Percentiles rank a stretch among this genome's conserved stretches.
Conservation (phyloP, 2,329 filamentous ascomycete species). For the Basipetospora chlamydospora region DNA sequence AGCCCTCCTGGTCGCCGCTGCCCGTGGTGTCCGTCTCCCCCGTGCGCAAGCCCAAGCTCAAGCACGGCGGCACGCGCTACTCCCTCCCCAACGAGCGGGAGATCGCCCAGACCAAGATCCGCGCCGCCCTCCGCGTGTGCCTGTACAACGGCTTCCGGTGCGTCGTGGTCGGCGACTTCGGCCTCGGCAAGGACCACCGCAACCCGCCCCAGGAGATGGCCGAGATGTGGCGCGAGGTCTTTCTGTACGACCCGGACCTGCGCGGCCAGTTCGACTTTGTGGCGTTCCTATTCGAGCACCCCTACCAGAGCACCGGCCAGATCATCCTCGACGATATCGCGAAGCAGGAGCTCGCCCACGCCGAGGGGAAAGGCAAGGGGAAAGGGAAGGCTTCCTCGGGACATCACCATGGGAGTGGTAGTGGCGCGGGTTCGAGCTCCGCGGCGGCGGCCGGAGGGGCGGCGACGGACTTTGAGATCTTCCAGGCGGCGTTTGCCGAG, state of each 20-base stretch:
- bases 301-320: conserved; percentile 34
- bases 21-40: conserved; percentile 64
- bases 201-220: conserved; percentile 53
- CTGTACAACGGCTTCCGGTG: conserved; percentile 41
- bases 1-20: conserved; percentile 38
- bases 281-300: conserved; percentile 50
- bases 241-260: conserved; percentile 48
- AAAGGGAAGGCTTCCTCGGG: conserved; percentile 11
- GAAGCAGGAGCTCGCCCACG: conserved; percentile 26
- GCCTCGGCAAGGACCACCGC: conserved; percentile 46
- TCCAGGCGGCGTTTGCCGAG: conserved; percentile 34
- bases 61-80: conserved; percentile 51
- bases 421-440: conserved; percentile 13
- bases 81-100: conserved; percentile 58
- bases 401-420: conserved; percentile 15
- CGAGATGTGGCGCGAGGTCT: conserved; percentile 50
- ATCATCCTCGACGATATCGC: conserved; percentile 39
- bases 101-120: conserved; percentile 59
- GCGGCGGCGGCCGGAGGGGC: conserved; percentile 9
- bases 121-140: conserved; percentile 55
- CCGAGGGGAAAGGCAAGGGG: conserved; percentile 19
- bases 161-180: conserved; percentile 50
- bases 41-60: conserved; percentile 58
- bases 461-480: conserved; percentile 34
- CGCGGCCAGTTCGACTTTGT: conserved; percentile 46